Evolutionary conservation across 345 rosid species (phyloP), one percentile per base, ranked within the genome.

Genomic region (Psidium friedrichsthalianum): DNA sequence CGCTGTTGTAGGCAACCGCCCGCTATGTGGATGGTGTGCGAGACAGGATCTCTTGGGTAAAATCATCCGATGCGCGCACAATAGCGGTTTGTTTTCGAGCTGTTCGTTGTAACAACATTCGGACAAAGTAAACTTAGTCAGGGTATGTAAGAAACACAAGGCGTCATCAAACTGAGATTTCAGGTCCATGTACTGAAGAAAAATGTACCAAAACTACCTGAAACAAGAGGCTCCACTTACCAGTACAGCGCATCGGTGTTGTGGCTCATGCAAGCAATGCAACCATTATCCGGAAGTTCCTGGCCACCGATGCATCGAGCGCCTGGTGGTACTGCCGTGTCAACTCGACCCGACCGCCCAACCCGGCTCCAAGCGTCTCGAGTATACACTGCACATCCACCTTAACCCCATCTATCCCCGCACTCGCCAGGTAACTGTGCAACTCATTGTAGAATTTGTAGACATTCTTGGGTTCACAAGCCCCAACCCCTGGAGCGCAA

Each of bases 191-290:
- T 4, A 32, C 16, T 69, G 78, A 32, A 64, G 9, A 8, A 16
- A 1, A 16, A 32, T 7, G 1, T 3, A 22, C 11, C 47, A 32
- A 69, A 32, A 69, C 47, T 0, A 69, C 47, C 78, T 8, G 78
- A 40, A 4, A 16, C 47, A 51, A 51, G 58, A 29, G n/a, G 11
- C 13, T 5, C 32, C n/a, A 78, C 84, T 82, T 83, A 96, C 98
- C 98, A 95, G 90, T 97, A 97, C 13, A 97, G 95, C 40, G 99
- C 96, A 89, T 97, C 99, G 0, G 97, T 97, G 56, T 94, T 95
- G 57, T 97, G 99, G 86, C 99, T 94, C 99, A 97, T 97, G 88
- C 99, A 97, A 25, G 99, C 98, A 56, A 97, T 94, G 93, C 94
- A 92, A 1, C 98, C 99, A 89, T 97, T 97, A 22, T 95, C 98